phyloP scores from a whole-genome alignment of 2,329 filamentous ascomycete species.

The Orbilia oligospora region DNA sequence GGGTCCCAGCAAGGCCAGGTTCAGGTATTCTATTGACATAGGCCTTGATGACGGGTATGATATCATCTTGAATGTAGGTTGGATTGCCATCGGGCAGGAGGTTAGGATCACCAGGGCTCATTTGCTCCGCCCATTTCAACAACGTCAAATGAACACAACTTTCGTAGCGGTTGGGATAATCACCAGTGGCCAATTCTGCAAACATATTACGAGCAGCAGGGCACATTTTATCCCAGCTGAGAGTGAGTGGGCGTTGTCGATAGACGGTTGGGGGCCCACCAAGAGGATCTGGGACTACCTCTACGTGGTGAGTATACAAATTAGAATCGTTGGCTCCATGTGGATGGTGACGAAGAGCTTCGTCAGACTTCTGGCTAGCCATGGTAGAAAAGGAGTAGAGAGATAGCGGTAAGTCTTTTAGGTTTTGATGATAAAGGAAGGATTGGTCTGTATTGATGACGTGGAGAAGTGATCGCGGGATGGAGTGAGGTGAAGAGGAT shows the following conservation, averaged over 20 bases:
- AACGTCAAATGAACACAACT: conserved; percentile 35
- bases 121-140: conserved; percentile 42
- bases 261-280: conserved; percentile 34
- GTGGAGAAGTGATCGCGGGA: not conserved
- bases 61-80: conserved; percentile 48
- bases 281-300: conserved; percentile 2
- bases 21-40: conserved; percentile 53
- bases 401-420: not conserved
- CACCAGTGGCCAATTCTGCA: conserved; percentile 32
- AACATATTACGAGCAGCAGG: conserved; percentile 37
- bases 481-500: not conserved
- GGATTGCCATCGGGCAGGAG: conserved; percentile 48
- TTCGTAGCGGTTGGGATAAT: conserved; percentile 45
- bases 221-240: conserved; percentile 41
- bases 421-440: not conserved
- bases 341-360: conserved; percentile 28
- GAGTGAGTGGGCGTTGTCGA: conserved; percentile 11
- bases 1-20: conserved; percentile 40
- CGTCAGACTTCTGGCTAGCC: conserved; percentile 15
- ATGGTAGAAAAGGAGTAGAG: conserved; percentile 5
- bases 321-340: conserved; percentile 14
- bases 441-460: not conserved
- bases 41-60: conserved; percentile 52
- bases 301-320: conserved; percentile 5
- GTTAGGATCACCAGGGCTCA: conserved; percentile 42